A percentile compares a stretch with the other conserved stretches of the same genome.
Evolutionary conservation across 1,139 yeast species (phyloP).

Genomic region (Hyphopichia wangnamkhiaoensis): DNA sequence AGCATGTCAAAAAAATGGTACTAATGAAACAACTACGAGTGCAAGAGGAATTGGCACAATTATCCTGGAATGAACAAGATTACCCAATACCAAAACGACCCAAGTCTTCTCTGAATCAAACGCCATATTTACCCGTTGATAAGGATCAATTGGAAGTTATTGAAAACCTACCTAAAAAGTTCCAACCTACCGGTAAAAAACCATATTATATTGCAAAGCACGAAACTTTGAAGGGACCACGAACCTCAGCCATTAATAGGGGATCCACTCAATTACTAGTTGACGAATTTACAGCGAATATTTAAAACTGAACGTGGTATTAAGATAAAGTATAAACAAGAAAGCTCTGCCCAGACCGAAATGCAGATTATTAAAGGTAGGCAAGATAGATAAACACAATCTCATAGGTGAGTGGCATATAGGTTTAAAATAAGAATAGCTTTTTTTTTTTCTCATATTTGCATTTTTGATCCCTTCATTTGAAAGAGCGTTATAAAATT

Average conservation of each 20-base stretch:
- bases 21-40: conserved; percentile 11
- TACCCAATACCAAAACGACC: not conserved
- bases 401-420: too few relatives aligned
- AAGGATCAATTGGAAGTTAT: not conserved
- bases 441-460: too few relatives aligned
- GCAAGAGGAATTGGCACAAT: conserved; percentile 7
- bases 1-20: conserved; percentile 5
- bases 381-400: too few relatives aligned
- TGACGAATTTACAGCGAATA: conserved; percentile 1
- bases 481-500: too few relatives aligned
- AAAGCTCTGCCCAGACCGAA: too few relatives aligned
- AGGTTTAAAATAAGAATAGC: too few relatives aligned
- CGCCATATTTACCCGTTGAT: not conserved
- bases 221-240: not conserved
- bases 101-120: not conserved
- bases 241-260: conserved; percentile 4
- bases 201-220: conserved; percentile 1
- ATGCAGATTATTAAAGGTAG: too few relatives aligned
- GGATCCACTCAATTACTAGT: conserved; percentile 2
- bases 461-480: too few relatives aligned
- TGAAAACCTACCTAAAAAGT: not conserved
- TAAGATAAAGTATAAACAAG: too few relatives aligned
- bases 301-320: conserved; percentile 1
- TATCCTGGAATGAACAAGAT: conserved; percentile 9
- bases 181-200: not conserved